Percentiles rank a stretch among this genome's conserved stretches.
These are phyloP conservation scores for Alternaria novae-zelandiae DNA, from an alignment of 2,329 filamentous ascomycete species.

Conservation along the genomic window DNA sequence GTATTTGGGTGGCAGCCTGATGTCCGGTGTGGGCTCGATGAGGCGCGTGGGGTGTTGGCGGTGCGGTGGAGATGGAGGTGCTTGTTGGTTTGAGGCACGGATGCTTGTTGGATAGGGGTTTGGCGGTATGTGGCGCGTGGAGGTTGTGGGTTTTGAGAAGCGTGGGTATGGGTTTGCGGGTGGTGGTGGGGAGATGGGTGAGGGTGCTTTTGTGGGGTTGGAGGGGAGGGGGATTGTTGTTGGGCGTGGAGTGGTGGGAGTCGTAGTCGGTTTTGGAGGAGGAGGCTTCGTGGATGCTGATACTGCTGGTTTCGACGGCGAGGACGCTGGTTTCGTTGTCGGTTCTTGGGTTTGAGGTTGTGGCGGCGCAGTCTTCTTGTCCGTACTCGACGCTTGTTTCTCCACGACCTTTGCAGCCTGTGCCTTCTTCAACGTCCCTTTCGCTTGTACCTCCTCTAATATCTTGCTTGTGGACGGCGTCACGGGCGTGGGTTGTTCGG, in stretches of 20 bases:
- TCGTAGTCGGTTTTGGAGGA: neutral
- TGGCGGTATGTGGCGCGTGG: slow-evolving; percentile 9
- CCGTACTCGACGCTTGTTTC: neutral
- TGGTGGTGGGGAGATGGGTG: slow-evolving; percentile 3
- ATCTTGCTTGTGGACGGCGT: slow-evolving; percentile 39
- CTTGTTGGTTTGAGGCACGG: neutral
- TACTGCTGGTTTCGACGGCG: neutral
- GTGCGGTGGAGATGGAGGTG: neutral
- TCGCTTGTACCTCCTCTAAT: slow-evolving; percentile 35
- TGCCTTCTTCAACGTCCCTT: slow-evolving; percentile 26
- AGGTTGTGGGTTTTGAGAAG: neutral
- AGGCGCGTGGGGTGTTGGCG: slow-evolving; percentile 12
- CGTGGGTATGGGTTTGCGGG: neutral
- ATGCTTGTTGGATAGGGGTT: slow-evolving; percentile 6
- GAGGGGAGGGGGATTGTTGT: slow-evolving; percentile 37
- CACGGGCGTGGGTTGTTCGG: slow-evolving; percentile 32
- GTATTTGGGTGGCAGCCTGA: slow-evolving; percentile 39
- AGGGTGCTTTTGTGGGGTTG: slow-evolving; percentile 20
- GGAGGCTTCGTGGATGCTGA: neutral
- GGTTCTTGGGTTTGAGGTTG: neutral
- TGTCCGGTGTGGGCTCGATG: slow-evolving; percentile 29
- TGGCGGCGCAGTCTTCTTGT: neutral
- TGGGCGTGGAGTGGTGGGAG: slow-evolving; percentile 2
- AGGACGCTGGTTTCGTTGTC: slow-evolving; percentile 20
- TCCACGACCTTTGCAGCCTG: neutral